Conservation (phyloP, 805 yeast genomes). For the Scheffersomyces lignosus region DNA sequence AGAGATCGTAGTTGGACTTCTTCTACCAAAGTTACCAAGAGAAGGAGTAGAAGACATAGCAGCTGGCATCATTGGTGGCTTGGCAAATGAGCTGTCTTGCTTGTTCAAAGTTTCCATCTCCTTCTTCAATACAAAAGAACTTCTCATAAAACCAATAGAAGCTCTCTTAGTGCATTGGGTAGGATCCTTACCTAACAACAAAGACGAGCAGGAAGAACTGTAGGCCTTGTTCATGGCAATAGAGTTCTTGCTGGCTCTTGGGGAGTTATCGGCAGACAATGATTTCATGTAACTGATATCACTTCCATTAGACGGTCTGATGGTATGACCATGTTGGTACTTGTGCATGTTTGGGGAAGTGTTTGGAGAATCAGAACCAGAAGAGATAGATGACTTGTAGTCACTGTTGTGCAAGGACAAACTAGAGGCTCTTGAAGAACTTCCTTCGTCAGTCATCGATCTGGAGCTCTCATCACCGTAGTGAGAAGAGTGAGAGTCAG, state of each 20-base stretch:
- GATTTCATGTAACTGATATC: constrained; percentile 19
- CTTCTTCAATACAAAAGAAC: constrained; percentile 41
- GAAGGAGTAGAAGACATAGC: constrained; percentile 12
- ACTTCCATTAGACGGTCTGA: constrained; percentile 9
- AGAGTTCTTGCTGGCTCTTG: constrained; percentile 6
- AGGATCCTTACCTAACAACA: constrained; percentile 5
- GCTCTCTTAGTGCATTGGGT: constrained; percentile 20
- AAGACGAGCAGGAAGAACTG: constrained; percentile 15
- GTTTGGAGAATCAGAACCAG: constrained; percentile 26
- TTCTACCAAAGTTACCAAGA: background rate
- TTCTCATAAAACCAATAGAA: constrained; percentile 45
- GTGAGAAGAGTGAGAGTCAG: constrained; percentile 12
- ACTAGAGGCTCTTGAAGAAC: constrained; percentile 31
- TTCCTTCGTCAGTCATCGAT: constrained; percentile 14
- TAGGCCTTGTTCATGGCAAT: constrained; percentile 7
- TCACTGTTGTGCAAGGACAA: constrained; percentile 41
- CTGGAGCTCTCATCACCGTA: constrained; percentile 14
- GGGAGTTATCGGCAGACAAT: constrained; percentile 9
- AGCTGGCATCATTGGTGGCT: constrained; percentile 21
- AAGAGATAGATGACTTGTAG: constrained; percentile 34
- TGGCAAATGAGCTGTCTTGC: constrained; percentile 29
- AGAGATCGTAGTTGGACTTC: constrained; percentile 7
- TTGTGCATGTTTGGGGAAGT: constrained; percentile 18
- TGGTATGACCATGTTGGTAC: constrained; percentile 11
- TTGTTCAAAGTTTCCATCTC: constrained; percentile 34